phyloP scores from a whole-genome alignment of 192 early-diverging fungal species.

The Backusella circina region DNA sequence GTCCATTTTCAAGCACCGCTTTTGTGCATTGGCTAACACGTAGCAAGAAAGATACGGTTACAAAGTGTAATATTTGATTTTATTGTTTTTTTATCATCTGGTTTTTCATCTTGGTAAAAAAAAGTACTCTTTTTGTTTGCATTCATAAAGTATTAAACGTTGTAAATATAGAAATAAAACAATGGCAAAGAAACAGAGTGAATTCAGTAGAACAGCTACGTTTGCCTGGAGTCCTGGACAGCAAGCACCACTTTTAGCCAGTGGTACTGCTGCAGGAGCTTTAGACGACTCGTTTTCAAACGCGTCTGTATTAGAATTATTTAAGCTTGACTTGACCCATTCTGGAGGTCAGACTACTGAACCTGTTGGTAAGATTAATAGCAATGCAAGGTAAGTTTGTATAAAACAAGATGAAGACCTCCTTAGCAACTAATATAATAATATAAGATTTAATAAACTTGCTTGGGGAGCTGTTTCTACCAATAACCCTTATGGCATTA shows the following conservation, averaged over 20 bases:
- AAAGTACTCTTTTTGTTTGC: background rate
- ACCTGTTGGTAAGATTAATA: constrained; percentile 50
- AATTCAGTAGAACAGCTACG: constrained; percentile 79
- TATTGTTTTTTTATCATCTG: background rate
- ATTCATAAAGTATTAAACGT: background rate
- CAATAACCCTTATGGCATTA: constrained; percentile 62
- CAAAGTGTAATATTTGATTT: background rate
- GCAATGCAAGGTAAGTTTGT: constrained; percentile 56
- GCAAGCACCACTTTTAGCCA: constrained; percentile 73
- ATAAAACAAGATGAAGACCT: background rate
- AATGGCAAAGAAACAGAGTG: constrained; percentile 52
- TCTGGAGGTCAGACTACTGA: constrained; percentile 38
- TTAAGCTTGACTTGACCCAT: constrained; percentile 60
- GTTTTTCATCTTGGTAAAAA: background rate
- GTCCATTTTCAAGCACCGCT: background rate
- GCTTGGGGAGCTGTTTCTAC: constrained; percentile 66
- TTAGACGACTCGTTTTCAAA: constrained; percentile 95
- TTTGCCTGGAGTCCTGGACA: constrained; percentile 85
- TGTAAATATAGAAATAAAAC: background rate
- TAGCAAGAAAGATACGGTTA: background rate
- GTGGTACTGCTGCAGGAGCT: constrained; percentile 93
- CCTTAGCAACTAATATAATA: background rate
- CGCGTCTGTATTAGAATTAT: constrained; percentile 85
- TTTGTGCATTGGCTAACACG: background rate
- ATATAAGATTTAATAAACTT: constrained; percentile 82